Percentiles rank a stretch among this genome's conserved stretches.
phyloP scores from a whole-genome alignment of 495 filamentous ascomycete genomes.

The Baudoinia panamericana region DNA sequence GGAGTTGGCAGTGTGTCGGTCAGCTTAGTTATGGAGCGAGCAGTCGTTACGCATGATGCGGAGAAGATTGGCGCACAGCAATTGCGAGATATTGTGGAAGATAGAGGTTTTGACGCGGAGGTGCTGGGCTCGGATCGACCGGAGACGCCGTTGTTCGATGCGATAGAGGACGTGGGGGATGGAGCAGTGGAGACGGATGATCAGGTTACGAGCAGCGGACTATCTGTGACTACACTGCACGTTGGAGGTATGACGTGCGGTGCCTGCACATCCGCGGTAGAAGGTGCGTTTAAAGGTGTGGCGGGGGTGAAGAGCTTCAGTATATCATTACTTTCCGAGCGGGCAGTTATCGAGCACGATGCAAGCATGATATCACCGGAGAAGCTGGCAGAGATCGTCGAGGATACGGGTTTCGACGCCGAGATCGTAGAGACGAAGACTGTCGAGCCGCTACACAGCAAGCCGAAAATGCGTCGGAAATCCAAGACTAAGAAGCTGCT shows the following conservation, averaged over 20 bases:
- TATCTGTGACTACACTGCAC: slow-evolving; percentile 66
- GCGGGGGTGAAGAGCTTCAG: slow-evolving; percentile 31
- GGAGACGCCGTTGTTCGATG: slow-evolving; percentile 11
- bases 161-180: slow-evolving; percentile 19
- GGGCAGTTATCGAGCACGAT: slow-evolving; percentile 41
- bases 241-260: slow-evolving; percentile 98
- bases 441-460: neutral
- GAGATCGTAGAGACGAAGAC: slow-evolving; percentile 29
- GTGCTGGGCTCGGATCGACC: slow-evolving; percentile 71
- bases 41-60: slow-evolving; percentile 81
- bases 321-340: slow-evolving; percentile 44
- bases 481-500: slow-evolving; percentile 27
- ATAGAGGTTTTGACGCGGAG: slow-evolving; percentile 86
- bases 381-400: slow-evolving; percentile 55
- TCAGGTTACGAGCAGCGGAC: slow-evolving; percentile 7
- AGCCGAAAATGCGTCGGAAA: slow-evolving; percentile 10
- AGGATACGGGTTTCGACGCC: slow-evolving; percentile 35
- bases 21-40: slow-evolving; percentile 82
- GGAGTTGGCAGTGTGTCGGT: slow-evolving; percentile 77
- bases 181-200: slow-evolving; percentile 24
- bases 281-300: slow-evolving; percentile 56
- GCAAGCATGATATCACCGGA: slow-evolving; percentile 40
- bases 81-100: slow-evolving; percentile 77
- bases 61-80: slow-evolving; percentile 54
- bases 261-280: slow-evolving; percentile 82